phyloP scores from a whole-genome alignment of 2,329 filamentous ascomycete species.

The Xylaria sp. region DNA sequence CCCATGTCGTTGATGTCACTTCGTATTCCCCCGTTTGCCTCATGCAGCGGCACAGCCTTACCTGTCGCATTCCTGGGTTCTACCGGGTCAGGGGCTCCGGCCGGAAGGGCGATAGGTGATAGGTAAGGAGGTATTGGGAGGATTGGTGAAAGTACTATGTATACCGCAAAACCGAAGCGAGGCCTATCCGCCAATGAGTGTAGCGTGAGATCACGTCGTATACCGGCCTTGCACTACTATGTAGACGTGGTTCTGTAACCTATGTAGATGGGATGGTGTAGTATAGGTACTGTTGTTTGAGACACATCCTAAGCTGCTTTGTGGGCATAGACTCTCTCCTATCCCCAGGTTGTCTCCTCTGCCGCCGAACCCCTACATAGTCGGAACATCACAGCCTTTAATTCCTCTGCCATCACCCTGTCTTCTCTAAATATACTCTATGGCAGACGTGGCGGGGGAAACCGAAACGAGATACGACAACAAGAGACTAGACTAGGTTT shows the following conservation, averaged over 20 bases:
- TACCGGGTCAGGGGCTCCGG: neutral
- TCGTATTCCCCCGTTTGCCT: neutral
- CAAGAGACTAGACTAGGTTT: slow-evolving; percentile 1
- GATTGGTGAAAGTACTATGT: neutral
- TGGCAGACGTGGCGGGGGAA: neutral
- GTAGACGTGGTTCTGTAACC: too few species aligned
- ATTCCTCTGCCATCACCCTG: neutral
- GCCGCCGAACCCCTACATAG: neutral
- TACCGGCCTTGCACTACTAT: neutral
- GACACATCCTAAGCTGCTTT: neutral
- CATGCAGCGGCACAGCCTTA: slow-evolving; percentile 1
- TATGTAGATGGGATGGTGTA: neutral
- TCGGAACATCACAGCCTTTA: neutral
- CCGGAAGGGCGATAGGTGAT: neutral
- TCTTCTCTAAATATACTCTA: neutral
- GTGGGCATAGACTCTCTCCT: neutral
- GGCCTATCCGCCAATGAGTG: neutral
- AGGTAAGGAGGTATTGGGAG: neutral
- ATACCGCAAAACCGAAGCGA: neutral
- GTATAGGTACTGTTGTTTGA: neutral
- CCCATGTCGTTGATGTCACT: neutral
- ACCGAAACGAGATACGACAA: neutral
- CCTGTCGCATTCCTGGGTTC: neutral
- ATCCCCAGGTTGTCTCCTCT: neutral
- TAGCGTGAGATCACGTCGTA: slow-evolving; percentile 17